Conservation (phyloP, 2,329 filamentous ascomycete genomes). For the Fusarium beomiforme region DNA sequence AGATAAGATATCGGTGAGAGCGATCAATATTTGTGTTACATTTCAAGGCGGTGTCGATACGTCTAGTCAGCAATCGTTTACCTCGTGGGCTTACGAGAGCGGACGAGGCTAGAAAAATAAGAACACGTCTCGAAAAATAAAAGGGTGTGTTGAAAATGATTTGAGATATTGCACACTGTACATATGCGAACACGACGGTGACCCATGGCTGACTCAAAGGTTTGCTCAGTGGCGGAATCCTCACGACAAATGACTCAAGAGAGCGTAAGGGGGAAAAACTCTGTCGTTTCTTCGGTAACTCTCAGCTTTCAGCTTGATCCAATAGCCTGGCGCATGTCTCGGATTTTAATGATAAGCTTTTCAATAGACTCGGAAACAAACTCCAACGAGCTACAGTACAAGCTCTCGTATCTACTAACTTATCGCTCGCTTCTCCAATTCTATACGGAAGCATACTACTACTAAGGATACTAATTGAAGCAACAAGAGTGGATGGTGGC, state of each 20-base stretch:
- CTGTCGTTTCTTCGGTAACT: constrained; percentile 1
- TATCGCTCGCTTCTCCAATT: not conserved
- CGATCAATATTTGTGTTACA: not conserved
- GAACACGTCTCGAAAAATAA: not conserved
- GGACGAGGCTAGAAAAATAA: constrained; percentile 14
- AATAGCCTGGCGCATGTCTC: constrained; percentile 3
- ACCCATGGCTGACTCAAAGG: constrained; percentile 26
- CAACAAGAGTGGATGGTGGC: not conserved
- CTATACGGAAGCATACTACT: not conserved
- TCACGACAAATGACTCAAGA: constrained; percentile 12
- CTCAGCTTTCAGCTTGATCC: not conserved
- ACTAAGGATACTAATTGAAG: not conserved
- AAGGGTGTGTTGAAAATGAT: constrained; percentile 2
- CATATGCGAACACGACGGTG: not conserved
- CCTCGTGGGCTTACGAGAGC: constrained; percentile 25
- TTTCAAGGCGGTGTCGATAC: constrained; percentile 22
- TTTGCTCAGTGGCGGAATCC: constrained; percentile 32
- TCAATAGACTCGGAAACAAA: constrained; percentile 18
- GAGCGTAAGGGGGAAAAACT: not conserved
- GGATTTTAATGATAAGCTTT: not conserved
- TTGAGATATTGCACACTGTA: constrained; percentile 24
- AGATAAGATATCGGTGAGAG: constrained; percentile 25
- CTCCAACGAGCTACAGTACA: constrained; percentile 9
- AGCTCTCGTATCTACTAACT: not conserved
- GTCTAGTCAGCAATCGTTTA: constrained; percentile 7